Base-by-base conservation (phyloP, 1,284 basidiomycete species). In the Pyrrhoderma lamaoense region DNA sequence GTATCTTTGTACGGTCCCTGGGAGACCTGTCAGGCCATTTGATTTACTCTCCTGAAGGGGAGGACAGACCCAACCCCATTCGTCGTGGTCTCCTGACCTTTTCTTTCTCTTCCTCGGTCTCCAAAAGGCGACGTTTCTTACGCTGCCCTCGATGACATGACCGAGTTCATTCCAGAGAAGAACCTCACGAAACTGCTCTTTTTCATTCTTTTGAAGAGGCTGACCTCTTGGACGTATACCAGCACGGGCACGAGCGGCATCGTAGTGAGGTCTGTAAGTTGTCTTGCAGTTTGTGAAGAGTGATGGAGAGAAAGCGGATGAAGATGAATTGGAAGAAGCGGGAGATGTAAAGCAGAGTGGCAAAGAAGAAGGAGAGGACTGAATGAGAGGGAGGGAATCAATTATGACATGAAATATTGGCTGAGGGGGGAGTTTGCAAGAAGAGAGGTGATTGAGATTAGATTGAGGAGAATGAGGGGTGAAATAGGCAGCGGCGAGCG, bases 281-380 rank as follows among this genome's bases (percentile, higher is more conserved):
- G 86, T 89, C 64, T 89, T 89, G 42, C 82, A 82, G 27, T 62
- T 60, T 0, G 82, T 82, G 61, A 81, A 83, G 14, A 74, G 54
- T 9, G 79, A 79, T 0, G 74, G 65, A 7, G 70, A 62, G 7
- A 31, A 31, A 11, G 27, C 7, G 27, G 27, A 31, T 31, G 11
- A 31, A 31, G 27, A 31, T 11, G 27, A 31, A 31, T 5, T 5
- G 11, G 27, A 31, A 31, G 27, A 31, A 31, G 27, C 5, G 11
- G 27, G 11, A 5, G 27, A 31, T 31, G 27, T 5, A 5, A 11
- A 31, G 5, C 7, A 11, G 7, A 11, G 11, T 31, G 27, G 11
- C 11, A 31, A 31, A 5, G 27, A 31, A 5, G 27, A 31, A 5
- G 11, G 11, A 5, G 27, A 31, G 7, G 27, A 31, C 27, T 31